phyloP scores from a whole-genome alignment of 1,284 basidiomycete genomes.

The Farysia itapuensis region DNA sequence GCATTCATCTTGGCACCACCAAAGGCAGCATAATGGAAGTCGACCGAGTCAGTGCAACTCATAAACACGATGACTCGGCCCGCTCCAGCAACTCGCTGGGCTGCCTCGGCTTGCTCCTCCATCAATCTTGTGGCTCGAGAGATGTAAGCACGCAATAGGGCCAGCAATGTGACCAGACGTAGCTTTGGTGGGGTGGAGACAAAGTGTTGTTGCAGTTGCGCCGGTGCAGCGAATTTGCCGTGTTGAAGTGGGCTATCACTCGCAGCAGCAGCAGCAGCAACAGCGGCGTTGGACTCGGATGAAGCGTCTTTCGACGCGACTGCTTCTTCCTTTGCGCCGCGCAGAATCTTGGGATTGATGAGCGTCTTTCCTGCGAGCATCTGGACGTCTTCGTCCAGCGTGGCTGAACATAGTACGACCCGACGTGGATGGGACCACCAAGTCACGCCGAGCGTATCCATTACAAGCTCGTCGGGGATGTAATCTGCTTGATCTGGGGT shows the following conservation, averaged over 20 bases:
- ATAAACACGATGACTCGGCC: slow-evolving; percentile 85
- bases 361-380: slow-evolving; percentile 83
- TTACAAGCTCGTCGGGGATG: slow-evolving; percentile 31
- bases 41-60: slow-evolving; percentile 94
- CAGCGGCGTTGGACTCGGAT: slow-evolving; percentile 49
- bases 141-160: slow-evolving; percentile 71
- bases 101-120: slow-evolving; percentile 14
- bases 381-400: slow-evolving; percentile 91
- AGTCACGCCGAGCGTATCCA: slow-evolving; percentile 45
- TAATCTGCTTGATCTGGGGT: slow-evolving; percentile 7
- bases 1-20: slow-evolving; percentile 74
- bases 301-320: slow-evolving; percentile 3
- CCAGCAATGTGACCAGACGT: slow-evolving; percentile 84
- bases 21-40: slow-evolving; percentile 92
- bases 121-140: slow-evolving; percentile 55
- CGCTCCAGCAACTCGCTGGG: slow-evolving; percentile 42
- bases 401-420: slow-evolving; percentile 93
- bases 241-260: too few species aligned
- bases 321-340: slow-evolving; percentile 41
- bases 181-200: slow-evolving; percentile 90
- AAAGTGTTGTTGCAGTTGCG: slow-evolving; percentile 91
- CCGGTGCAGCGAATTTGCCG: slow-evolving; percentile 79
- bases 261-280: neutral
- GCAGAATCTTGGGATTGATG: slow-evolving; percentile 63
- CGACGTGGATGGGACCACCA: slow-evolving; percentile 66